Percentiles rank a stretch among this genome's conserved stretches.
Conservation (phyloP, 306 rosid genomes). For the Oemleria cerasiformis region DNA sequence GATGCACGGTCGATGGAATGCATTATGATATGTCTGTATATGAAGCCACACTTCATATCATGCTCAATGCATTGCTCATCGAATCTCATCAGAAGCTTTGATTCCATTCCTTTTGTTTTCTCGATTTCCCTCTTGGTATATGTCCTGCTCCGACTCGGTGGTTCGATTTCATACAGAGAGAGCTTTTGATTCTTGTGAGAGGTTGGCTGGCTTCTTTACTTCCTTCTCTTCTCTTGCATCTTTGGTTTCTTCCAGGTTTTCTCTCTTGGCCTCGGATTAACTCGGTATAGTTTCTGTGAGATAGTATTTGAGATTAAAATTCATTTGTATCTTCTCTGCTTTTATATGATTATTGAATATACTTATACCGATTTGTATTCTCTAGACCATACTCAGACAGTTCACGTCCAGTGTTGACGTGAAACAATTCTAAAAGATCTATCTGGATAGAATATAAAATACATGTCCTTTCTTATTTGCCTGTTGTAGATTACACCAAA, state of each 20-base stretch:
- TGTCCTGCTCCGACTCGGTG: conserved; percentile 20
- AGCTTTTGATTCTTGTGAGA: conserved; percentile 31
- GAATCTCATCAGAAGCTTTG: conserved; percentile 94
- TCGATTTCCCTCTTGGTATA: conserved; percentile 1
- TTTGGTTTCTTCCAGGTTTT: conserved; percentile 14
- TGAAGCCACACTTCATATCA: conserved; percentile 75
- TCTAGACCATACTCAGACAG: conserved; percentile 25
- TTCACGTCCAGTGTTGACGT: conserved; percentile 25
- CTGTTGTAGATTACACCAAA: conserved; percentile 24
- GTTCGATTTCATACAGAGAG: conserved; percentile 2
- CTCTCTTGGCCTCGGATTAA: conserved; percentile 24
- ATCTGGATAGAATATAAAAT: conserved; percentile 34
- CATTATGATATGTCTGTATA: conserved; percentile 76
- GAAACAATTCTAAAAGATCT: conserved; percentile 30
- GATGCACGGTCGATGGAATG: conserved; percentile 90
- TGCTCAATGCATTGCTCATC: conserved; percentile 85
- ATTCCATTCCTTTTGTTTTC: conserved; percentile 26
- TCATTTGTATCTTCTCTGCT: conserved; percentile 16
- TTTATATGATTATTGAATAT: conserved; percentile 31
- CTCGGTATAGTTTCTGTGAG: conserved; percentile 37
- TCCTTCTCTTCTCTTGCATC: conserved; percentile 24
- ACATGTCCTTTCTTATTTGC: not conserved
- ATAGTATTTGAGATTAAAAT: conserved; percentile 36
- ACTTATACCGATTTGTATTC: conserved; percentile 48
- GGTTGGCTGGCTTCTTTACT: conserved; percentile 29